Conservation (phyloP, 768 basidiomycete species). For the Sporobolomyces pararoseus region DNA sequence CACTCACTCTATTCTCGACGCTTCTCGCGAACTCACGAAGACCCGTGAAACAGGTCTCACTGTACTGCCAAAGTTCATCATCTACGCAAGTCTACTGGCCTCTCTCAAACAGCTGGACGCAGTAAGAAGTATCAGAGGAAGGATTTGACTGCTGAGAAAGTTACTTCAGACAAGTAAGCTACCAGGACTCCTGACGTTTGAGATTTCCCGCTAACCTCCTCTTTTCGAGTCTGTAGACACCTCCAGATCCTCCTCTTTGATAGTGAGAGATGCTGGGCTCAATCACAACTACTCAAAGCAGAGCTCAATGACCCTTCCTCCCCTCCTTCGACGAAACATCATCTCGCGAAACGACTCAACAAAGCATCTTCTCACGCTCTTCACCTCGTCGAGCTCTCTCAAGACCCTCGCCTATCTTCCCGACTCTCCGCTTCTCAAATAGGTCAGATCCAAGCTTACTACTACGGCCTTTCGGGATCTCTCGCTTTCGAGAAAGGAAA, state of each 20-base stretch:
- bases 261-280: conserved; percentile 85
- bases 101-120: conserved; percentile 72
- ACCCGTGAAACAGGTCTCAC: no score
- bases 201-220: conserved; percentile 30
- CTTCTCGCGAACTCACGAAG: no score
- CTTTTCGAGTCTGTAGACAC: conserved; percentile 27
- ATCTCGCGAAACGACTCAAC: conserved; percentile 68
- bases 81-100: conserved; percentile 73
- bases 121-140: conserved; percentile 80
- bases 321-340: conserved; percentile 63
- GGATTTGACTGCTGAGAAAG: conserved; percentile 61
- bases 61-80: conserved; percentile 87
- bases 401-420: conserved; percentile 59
- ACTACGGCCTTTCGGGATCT: conserved; percentile 74
- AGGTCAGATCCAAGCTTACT: conserved; percentile 71
- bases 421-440: conserved; percentile 50
- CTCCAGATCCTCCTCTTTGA: conserved; percentile 82
- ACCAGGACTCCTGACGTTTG: no score
- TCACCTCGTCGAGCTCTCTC: conserved; percentile 67
- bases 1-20: background rate
- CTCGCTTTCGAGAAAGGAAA: conserved; percentile 72
- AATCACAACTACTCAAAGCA: conserved; percentile 73
- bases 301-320: conserved; percentile 56
- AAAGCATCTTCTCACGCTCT: conserved; percentile 74
- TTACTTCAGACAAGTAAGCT: conserved; percentile 80